phyloP scores from a whole-genome alignment of 1,284 basidiomycete genomes.

The Taiwanofungus camphoratus region DNA sequence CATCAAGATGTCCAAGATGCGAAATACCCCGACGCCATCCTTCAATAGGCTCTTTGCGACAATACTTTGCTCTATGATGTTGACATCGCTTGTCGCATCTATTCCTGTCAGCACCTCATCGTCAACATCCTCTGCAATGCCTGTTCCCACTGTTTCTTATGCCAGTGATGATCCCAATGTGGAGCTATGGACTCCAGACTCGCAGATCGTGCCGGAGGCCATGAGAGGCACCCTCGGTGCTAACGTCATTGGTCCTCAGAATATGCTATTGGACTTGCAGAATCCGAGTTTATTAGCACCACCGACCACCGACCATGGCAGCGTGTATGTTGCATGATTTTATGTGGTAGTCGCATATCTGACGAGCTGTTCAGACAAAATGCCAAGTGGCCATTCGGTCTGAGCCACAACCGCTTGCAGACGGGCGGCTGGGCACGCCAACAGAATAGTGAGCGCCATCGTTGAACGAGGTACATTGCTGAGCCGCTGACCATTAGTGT shows the following conservation, averaged over 20 bases:
- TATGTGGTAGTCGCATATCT: constrained; percentile 16
- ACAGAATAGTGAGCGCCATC: constrained; percentile 47
- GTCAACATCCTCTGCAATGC: constrained; percentile 2
- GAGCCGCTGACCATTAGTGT: constrained; percentile 1
- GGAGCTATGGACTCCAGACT: constrained; percentile 31
- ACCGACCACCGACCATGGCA: constrained; percentile 61
- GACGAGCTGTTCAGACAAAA: constrained; percentile 34
- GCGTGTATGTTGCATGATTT: constrained; percentile 37
- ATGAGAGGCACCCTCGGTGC: constrained; percentile 44
- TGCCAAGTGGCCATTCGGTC: constrained; percentile 67
- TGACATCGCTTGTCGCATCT: not conserved
- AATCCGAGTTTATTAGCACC: constrained; percentile 61
- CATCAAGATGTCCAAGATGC: not conserved
- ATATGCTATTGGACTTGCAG: constrained; percentile 45
- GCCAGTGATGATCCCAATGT: constrained; percentile 49
- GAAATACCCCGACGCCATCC: not conserved
- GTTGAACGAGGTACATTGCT: not conserved
- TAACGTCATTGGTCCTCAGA: constrained; percentile 49
- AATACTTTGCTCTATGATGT: not conserved
- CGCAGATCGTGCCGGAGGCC: constrained; percentile 27
- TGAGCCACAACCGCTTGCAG: constrained; percentile 65
- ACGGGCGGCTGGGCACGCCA: constrained; percentile 72
- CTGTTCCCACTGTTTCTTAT: constrained; percentile 36
- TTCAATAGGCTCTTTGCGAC: not conserved
- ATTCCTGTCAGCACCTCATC: not conserved